Evolutionary conservation across 257 asterid genomes (phyloP).

Genomic region (Penstemon davidsonii): DNA sequence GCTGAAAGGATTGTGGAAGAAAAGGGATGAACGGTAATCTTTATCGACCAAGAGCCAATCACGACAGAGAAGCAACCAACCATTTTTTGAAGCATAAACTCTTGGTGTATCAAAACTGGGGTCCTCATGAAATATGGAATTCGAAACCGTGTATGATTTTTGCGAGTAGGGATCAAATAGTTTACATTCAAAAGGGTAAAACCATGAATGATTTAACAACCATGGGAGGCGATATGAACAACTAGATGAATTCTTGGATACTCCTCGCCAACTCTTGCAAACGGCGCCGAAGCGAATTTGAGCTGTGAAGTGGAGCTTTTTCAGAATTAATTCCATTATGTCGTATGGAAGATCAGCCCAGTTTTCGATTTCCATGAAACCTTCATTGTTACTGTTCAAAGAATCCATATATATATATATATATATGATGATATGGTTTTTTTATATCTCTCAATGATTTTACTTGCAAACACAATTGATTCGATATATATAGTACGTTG

Average conservation of each 20-base stretch:
- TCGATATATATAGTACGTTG: too few relatives aligned
- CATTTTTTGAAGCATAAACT: constrained; percentile 6
- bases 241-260: neutral
- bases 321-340: neutral
- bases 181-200: neutral
- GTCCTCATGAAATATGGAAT: too few relatives aligned
- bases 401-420: too few relatives aligned
- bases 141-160: neutral
- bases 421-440: too few relatives aligned
- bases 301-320: neutral
- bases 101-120: too few relatives aligned
- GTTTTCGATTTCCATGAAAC: neutral
- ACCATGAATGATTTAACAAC: neutral
- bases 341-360: neutral
- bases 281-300: neutral
- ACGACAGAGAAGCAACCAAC: neutral
- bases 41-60: neutral
- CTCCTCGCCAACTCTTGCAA: neutral
- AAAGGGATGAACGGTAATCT: neutral
- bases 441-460: too few relatives aligned
- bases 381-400: too few relatives aligned
- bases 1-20: constrained; percentile 15
- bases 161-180: constrained; percentile 1
- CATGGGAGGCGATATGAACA: neutral
- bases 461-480: too few relatives aligned